Evolutionary conservation across 805 yeast species (phyloP).

Genomic region (Ogataea salicorniae): DNA sequence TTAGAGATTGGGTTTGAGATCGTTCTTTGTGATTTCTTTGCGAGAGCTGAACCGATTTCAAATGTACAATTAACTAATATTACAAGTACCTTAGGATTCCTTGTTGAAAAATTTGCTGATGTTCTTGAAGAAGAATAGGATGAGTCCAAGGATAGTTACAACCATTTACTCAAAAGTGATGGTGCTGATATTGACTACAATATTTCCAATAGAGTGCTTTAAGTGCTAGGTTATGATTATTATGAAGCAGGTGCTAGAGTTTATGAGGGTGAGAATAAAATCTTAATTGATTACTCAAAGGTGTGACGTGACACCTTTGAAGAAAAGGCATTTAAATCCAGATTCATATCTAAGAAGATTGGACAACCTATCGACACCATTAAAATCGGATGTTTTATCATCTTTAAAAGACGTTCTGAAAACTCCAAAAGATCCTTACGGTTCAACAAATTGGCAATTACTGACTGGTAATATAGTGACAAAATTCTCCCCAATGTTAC

Average conservation of each 20-base stretch:
- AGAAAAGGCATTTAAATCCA: slow-evolving; percentile 42
- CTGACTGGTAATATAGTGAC: slow-evolving; percentile 42
- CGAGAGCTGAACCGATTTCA: slow-evolving; percentile 42
- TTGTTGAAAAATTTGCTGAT: slow-evolving; percentile 20
- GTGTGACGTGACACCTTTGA: slow-evolving; percentile 50
- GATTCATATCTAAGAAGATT: slow-evolving; percentile 42
- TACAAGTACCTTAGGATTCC: slow-evolving; percentile 36
- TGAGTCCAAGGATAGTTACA: background rate
- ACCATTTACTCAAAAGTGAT: background rate
- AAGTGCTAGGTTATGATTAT: slow-evolving; percentile 39
- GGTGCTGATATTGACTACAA: slow-evolving; percentile 5
- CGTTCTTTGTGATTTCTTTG: slow-evolving; percentile 54
- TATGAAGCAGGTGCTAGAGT: slow-evolving; percentile 40
- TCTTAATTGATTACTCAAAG: slow-evolving; percentile 47
- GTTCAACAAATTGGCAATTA: slow-evolving; percentile 52
- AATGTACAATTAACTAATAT: slow-evolving; percentile 37
- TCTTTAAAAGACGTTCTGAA: slow-evolving; percentile 30
- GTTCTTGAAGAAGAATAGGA: background rate
- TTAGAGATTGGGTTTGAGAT: slow-evolving; percentile 59
- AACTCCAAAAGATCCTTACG: slow-evolving; percentile 33
- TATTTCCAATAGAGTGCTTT: slow-evolving; percentile 15
- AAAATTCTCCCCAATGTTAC: slow-evolving; percentile 49
- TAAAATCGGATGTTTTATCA: slow-evolving; percentile 32
- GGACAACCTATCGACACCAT: slow-evolving; percentile 30
- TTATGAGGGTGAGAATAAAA: slow-evolving; percentile 44